Evolutionary conservation across 139 green algal genomes (phyloP), one percentile per base, ranked within the genome.

Genomic region (Chlorella ohadii): DNA sequence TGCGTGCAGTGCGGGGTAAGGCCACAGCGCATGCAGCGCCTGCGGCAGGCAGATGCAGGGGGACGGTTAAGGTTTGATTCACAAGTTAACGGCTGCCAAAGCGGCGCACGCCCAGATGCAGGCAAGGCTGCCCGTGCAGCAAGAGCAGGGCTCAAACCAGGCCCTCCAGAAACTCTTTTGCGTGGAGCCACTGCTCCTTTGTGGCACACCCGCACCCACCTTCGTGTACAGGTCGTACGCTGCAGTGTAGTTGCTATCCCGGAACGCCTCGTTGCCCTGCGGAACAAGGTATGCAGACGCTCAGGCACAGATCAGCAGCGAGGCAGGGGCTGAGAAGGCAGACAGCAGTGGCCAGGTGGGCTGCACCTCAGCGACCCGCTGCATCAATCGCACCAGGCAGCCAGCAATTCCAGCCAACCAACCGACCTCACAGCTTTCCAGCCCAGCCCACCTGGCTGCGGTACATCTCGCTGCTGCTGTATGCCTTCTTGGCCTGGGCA

Each of bases 251-350:
- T 80, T 25, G 11, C 51, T 28, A 25, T 75, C 68, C 11, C 74
- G 78, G 36, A 88, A 88, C 16, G 77, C 66, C 31, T 88, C 84
- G 68, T 88, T 88, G 65, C 84, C 84, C 76, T 82, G 76, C 34
- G n/a, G n/a, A 31, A 31, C 27, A 6, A 39, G 11, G 71, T 9
- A 7, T 23, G 5, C 3, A 39, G 27, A 28, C 17, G 6, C 47
- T 22, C 4, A 44, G n/a, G n/a, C 19, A 11, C 6, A 0, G 23
- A 31, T 19, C 33, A 56, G 23, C n/a, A 20, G 36, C 4, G 34
- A 17, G 17, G n/a, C n/a, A n/a, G n/a, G 67, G 36, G 6, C 44
- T 9, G 7, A 51, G 44, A 6, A 63, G 38, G 70, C 70, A 76
- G 38, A 9, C 9, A 59, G 39, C 19, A 9, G 27, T 1, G n/a